phyloP scores from a whole-genome alignment of 164 flowering plant species.

The Stephania japonica region DNA sequence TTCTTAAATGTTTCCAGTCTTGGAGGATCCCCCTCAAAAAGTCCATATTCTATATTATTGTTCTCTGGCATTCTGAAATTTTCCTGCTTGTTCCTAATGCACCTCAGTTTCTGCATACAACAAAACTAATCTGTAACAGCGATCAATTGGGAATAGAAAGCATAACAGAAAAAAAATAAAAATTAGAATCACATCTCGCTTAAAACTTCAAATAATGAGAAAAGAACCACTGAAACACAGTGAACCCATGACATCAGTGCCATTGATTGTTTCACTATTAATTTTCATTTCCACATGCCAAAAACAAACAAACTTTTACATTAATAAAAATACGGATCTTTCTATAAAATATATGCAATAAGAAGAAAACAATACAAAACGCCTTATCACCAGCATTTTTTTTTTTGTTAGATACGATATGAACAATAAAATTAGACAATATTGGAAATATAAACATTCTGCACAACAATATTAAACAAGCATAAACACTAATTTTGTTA shows the following conservation, averaged over 20 bases:
- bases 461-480: background rate
- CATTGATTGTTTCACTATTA: background rate
- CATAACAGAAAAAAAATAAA: background rate
- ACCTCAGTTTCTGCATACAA: constrained; percentile 5
- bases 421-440: background rate
- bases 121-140: background rate
- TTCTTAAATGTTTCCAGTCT: constrained; percentile 8
- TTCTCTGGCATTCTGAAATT: background rate
- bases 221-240: background rate
- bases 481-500: background rate
- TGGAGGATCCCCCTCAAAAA: constrained; percentile 5
- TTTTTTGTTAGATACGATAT: no score
- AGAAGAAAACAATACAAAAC: no score
- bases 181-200: background rate
- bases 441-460: background rate
- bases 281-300: background rate
- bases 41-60: background rate
- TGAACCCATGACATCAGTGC: background rate
- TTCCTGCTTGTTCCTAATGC: constrained; percentile 1
- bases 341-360: no score
- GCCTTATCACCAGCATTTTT: no score
- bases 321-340: no score
- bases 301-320: no score
- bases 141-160: background rate
- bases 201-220: background rate